Evolutionary conservation across 2,329 filamentous ascomycete species (phyloP), one percentile per base, ranked within the genome.

Genomic region (Alternaria brassicicola): DNA sequence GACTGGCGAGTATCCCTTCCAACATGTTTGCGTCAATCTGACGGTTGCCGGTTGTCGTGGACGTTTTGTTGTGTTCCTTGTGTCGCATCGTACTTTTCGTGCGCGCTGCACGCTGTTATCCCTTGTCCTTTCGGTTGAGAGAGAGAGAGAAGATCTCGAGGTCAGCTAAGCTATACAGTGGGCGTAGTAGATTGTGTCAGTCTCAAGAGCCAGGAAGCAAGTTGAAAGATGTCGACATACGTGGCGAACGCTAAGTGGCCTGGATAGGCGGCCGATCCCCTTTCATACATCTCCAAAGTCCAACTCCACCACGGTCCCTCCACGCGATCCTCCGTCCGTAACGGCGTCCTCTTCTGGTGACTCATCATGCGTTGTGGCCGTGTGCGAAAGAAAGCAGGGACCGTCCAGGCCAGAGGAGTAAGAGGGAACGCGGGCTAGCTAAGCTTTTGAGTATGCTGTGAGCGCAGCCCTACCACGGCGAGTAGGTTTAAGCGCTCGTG

Each of bases 171-270:
- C 49, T 60, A 57, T 61, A 55, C 54, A 51, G 53, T 50, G 46
- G 31, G 39, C 36, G 57, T 19, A 57, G 33, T 57, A 55, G 42
- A 59, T 61, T 56, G 65, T 66, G 65, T 70, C 63, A 69, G 50
- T 57, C 47, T 61, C 52, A 61, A 63, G 62, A 60, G 57, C 64
- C 52, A 61, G 55, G 63, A 63, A 54, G 46, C 64, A 56, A 21
- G 52, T 66, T 50, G 53, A 68, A 64, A 64, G 55, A 41, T 57
- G 64, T 61, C 56, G 52, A 69, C 73, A 67, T 67, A 78, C 76
- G 76, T 78, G 76, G 76, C 76, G 70, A 69, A 72, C 74, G 74
- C 75, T 78, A 76, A 78, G 72, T 78, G 76, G 76, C 67, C 72
- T 78, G 65, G 65, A 70, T 68, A 57, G 60, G 60, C 67, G 68